Conservation (phyloP, 2,329 filamentous ascomycete species). For the Fusarium sacchari region DNA sequence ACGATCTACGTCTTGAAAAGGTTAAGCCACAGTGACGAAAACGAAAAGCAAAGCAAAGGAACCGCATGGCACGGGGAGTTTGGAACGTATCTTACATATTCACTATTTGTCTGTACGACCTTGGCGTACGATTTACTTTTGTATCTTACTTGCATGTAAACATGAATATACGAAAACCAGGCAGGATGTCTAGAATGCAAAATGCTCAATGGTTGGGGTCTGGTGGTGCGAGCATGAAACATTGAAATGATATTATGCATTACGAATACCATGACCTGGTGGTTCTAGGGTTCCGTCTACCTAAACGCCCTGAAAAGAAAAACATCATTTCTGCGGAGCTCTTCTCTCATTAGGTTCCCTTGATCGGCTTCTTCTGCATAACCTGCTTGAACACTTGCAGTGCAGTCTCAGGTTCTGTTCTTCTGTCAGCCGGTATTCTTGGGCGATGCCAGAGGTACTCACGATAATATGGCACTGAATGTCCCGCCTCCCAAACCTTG, state of each 20-base stretch:
- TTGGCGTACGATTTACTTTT: constrained; percentile 13
- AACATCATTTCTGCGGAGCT: neutral
- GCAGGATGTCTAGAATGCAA: neutral
- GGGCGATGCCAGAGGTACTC: neutral
- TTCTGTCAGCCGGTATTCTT: neutral
- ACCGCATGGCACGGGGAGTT: constrained; percentile 29
- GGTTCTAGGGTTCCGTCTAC: neutral
- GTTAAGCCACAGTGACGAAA: constrained; percentile 32
- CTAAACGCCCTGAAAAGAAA: neutral
- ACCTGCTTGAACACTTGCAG: constrained; percentile 43
- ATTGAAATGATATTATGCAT: neutral
- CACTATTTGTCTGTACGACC: constrained; percentile 4
- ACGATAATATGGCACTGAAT: constrained; percentile 62
- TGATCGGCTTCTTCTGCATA: constrained; percentile 39
- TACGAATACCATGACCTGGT: neutral
- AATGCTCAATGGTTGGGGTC: neutral
- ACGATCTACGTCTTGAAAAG: constrained; percentile 76
- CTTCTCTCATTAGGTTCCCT: constrained; percentile 24
- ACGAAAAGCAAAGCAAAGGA: neutral
- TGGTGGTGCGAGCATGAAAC: neutral
- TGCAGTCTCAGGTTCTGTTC: constrained; percentile 41
- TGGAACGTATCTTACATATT: constrained; percentile 11
- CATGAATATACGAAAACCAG: neutral
- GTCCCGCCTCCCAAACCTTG: constrained; percentile 67
- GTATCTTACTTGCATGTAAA: constrained; percentile 1